Conservation (phyloP, 345 rosid species). For the Brassica juncea region DNA sequence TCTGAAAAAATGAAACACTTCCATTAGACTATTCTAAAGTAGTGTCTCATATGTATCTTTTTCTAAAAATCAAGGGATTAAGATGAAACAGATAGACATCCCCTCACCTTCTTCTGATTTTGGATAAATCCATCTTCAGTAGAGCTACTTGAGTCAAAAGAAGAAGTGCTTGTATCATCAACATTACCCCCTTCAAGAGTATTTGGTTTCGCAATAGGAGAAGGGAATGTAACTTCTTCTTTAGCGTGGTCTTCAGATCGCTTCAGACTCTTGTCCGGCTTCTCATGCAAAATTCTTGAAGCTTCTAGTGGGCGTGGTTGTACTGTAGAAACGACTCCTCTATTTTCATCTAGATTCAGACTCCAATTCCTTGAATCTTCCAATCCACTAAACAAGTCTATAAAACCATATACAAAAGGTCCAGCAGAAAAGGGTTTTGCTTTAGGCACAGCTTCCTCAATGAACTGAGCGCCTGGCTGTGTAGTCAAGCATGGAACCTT, state of each 20-base stretch:
- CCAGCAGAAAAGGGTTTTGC: constrained; percentile 50
- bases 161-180: constrained; percentile 51
- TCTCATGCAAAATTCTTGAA: constrained; percentile 43
- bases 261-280: constrained; percentile 50
- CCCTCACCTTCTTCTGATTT: constrained; percentile 55
- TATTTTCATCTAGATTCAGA: constrained; percentile 63
- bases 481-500: constrained; percentile 49
- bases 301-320: constrained; percentile 47
- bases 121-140: constrained; percentile 46
- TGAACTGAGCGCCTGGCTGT: constrained; percentile 44
- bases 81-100: constrained; percentile 10
- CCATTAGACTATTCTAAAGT: not conserved
- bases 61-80: not conserved
- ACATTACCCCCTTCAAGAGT: constrained; percentile 58
- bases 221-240: constrained; percentile 47
- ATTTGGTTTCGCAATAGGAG: constrained; percentile 49
- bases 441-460: constrained; percentile 47
- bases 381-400: constrained; percentile 81
- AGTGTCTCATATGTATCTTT: not conserved
- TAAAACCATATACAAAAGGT: constrained; percentile 81
- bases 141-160: constrained; percentile 51
- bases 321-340: constrained; percentile 48
- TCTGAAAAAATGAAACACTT: not conserved
- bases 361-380: constrained; percentile 86
- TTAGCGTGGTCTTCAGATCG: constrained; percentile 43